Evolutionary conservation across 139 green algal species (phyloP).

Genomic region (Diplosphaera chodatii): DNA sequence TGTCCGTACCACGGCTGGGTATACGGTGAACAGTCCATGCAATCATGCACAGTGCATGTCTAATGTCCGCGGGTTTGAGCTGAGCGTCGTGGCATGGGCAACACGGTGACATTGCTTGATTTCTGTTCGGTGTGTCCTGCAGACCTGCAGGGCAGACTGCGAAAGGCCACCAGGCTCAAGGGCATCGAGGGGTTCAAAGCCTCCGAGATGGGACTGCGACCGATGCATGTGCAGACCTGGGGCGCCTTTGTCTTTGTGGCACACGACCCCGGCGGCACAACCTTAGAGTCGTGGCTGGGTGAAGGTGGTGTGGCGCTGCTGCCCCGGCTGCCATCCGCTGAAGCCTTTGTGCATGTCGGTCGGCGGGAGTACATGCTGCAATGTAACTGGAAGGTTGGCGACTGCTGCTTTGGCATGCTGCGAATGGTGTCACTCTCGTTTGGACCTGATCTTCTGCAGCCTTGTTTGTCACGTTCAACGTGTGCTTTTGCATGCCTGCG

Average conservation of each 20-base stretch:
- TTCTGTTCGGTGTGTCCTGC: neutral
- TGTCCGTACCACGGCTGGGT: constrained; percentile 63
- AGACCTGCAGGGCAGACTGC: constrained; percentile 34
- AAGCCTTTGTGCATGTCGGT: constrained; percentile 25
- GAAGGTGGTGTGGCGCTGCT: constrained; percentile 4
- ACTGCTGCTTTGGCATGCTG: too few species aligned
- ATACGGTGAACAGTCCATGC: constrained; percentile 32
- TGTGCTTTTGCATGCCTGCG: too few species aligned
- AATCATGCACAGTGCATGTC: too few species aligned
- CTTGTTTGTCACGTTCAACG: too few species aligned
- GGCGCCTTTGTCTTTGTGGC: constrained; percentile 28
- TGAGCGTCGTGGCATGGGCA: neutral
- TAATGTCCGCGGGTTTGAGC: too few species aligned
- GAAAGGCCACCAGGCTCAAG: constrained; percentile 33
- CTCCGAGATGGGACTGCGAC: constrained; percentile 25
- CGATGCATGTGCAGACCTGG: constrained; percentile 20
- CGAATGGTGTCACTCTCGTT: too few species aligned
- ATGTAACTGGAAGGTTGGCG: constrained; percentile 62
- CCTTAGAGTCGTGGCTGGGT: constrained; percentile 15
- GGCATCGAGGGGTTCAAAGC: constrained; percentile 47
- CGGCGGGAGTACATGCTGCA: constrained; percentile 30
- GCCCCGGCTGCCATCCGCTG: constrained; percentile 8
- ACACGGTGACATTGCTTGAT: neutral
- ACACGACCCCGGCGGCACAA: neutral
- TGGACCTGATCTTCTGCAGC: too few species aligned